phyloP scores from a whole-genome alignment of 306 rosid species.

The Benincasa hispida region DNA sequence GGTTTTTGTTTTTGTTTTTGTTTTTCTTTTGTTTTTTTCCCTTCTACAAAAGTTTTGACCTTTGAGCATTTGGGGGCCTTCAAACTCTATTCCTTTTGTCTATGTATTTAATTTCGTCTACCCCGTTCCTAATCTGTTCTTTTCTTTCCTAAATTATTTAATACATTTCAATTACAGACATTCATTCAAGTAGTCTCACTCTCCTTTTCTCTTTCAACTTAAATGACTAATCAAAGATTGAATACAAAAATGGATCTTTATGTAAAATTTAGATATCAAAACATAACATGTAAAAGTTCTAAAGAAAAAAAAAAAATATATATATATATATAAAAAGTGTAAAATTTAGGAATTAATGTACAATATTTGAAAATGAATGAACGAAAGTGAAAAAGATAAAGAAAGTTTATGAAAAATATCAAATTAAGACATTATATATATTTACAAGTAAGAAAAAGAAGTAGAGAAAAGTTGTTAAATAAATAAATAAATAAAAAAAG shows the following conservation, averaged over 20 bases:
- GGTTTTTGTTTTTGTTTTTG: neutral
- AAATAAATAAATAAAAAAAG: too few relatives aligned
- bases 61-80: slow-evolving; percentile 1
- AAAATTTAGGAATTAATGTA: neutral
- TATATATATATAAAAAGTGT: neutral
- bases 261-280: neutral
- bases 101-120: neutral
- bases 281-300: neutral
- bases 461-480: too few relatives aligned
- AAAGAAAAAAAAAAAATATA: neutral
- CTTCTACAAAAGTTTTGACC: slow-evolving; percentile 5
- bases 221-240: neutral
- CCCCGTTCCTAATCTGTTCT: neutral
- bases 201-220: too few relatives aligned
- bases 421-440: too few relatives aligned
- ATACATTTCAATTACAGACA: neutral
- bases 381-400: neutral
- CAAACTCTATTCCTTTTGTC: neutral
- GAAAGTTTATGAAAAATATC: neutral
- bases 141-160: neutral
- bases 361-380: neutral
- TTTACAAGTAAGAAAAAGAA: neutral
- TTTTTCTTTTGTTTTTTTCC: neutral
- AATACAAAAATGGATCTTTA: too few relatives aligned
- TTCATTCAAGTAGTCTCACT: too few relatives aligned